phyloP scores from a whole-genome alignment of 2,329 filamentous ascomycete genomes.

The Pseudogymnoascus sp. region DNA sequence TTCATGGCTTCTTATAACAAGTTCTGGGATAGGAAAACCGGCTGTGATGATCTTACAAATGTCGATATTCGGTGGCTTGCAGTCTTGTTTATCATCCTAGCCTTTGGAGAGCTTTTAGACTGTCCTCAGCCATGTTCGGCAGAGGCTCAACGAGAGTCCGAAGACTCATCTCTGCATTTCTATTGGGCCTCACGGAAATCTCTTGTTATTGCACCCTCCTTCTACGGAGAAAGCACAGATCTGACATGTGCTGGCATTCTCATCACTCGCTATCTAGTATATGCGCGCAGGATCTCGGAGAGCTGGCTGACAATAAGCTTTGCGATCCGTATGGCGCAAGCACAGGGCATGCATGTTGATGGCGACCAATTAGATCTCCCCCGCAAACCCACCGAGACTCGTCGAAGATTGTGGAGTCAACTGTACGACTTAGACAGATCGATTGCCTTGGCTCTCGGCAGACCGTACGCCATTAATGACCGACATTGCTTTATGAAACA shows the following conservation, averaged over 20 bases:
- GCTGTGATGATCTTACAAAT: constrained; percentile 32
- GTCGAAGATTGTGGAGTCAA: constrained; percentile 32
- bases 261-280: constrained; percentile 33
- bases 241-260: constrained; percentile 33
- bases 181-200: constrained; percentile 33
- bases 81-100: constrained; percentile 33
- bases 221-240: constrained; percentile 34
- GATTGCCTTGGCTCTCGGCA: constrained; percentile 33
- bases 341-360: constrained; percentile 36
- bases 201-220: constrained; percentile 34
- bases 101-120: constrained; percentile 32
- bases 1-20: constrained; percentile 30
- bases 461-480: constrained; percentile 33
- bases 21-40: constrained; percentile 33
- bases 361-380: constrained; percentile 32
- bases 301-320: constrained; percentile 35
- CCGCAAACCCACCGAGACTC: constrained; percentile 30
- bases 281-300: constrained; percentile 31
- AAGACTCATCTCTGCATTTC: constrained; percentile 33
- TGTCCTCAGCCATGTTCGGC: constrained; percentile 25
- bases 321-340: constrained; percentile 35
- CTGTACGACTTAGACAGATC: constrained; percentile 33
- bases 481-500: constrained; percentile 31
- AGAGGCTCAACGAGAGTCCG: constrained; percentile 29
- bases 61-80: constrained; percentile 35